Base-by-base conservation (phyloP, 148 eudicot genomes). In the Silene uniflora region DNA sequence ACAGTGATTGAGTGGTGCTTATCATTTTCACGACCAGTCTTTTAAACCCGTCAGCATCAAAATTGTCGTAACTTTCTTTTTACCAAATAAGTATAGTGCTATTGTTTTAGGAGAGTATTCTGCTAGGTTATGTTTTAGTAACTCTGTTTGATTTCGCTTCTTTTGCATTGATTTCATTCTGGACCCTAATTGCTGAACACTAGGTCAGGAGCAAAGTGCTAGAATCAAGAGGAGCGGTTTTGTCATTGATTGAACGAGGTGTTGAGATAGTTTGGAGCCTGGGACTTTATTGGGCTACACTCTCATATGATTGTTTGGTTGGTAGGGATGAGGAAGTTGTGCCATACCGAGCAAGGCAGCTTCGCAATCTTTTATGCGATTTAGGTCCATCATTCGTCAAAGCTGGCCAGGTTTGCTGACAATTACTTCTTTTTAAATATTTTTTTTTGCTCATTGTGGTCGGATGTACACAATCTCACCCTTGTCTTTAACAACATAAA, bases 371-470 rank as follows among this genome's bases (percentile, higher is more conserved):
- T 21, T 77, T 95, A 74, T 90, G 96, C 68, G 85, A 89, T 82
- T 81, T 95, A 79, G 98, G 98, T 21, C 98, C 98, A 71, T 92
- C 98, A 74, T 95, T 95, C 78, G 87, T 95, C 79, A 95, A 95
- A 89, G 97, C 99, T 72, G 97, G 99, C 32, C 99, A 95, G 97
- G 99, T 95, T 75, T 52, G 82, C 67, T 67, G 62, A 60, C 27
- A 10, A 29, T 61, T 32, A 24, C 55, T 22, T n/a, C n/a, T 55
- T 62, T 74, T 9, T 14, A 12, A 62, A 1, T 29, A 35, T 16
- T 2, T 59, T 58, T 55, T 29, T 24, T n/a, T 62, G 39, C n/a
- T 69, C 24, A 21, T 19, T 74, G 42, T 79, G 54, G 27, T 29
- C 32, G 32, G 32, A 29, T 29, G 32, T 29, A 29, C 32, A 3